Conservation (phyloP, 768 basidiomycete genomes). For the Naganishia kalamii region DNA sequence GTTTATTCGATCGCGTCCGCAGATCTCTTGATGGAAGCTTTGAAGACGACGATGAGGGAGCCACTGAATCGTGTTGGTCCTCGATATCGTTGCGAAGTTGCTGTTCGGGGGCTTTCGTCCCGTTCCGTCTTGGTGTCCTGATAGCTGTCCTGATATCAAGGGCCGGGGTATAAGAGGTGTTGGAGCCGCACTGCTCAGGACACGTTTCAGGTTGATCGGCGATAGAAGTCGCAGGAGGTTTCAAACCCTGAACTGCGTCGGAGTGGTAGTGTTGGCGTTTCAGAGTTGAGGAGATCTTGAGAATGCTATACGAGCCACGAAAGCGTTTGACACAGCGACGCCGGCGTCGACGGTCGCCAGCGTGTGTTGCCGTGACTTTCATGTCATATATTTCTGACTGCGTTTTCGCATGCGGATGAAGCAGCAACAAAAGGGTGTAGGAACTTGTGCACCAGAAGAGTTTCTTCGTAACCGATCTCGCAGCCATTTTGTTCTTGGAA, state of each 20-base stretch:
- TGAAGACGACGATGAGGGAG: not conserved
- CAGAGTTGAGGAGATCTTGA: not conserved
- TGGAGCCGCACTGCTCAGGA: no score
- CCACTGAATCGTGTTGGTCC: no score
- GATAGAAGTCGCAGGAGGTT: no score
- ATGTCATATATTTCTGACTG: not conserved
- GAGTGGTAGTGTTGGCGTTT: not conserved
- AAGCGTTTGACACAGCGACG: no score
- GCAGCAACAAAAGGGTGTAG: not conserved
- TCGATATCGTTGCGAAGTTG: no score
- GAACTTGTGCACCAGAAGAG: not conserved
- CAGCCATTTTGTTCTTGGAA: conserved; percentile 10
- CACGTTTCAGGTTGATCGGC: no score
- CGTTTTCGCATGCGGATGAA: not conserved
- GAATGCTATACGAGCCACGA: not conserved
- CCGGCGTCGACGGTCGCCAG: no score
- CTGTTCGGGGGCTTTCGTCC: no score
- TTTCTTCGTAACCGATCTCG: conserved; percentile 13
- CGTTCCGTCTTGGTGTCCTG: no score
- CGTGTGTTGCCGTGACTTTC: not conserved
- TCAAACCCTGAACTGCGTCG: not conserved
- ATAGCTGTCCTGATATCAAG: no score
- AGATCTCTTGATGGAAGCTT: not conserved
- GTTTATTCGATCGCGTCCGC: not conserved
- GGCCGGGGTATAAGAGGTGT: no score